Base-by-base conservation (phyloP, 129 eudicot genomes). In the Chrysanthemum lavandulifolium region DNA sequence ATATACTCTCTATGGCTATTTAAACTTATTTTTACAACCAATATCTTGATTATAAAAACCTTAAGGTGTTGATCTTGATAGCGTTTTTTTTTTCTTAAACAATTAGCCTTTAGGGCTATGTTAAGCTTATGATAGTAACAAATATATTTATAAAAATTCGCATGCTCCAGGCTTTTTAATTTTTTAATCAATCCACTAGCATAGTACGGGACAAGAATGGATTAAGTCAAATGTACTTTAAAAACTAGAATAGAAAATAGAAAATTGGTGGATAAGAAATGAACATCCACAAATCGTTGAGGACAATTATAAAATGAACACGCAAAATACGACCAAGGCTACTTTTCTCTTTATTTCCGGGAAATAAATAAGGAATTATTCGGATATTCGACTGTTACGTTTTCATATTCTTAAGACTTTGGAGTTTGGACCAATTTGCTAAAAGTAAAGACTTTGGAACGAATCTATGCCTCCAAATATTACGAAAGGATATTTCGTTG, bases 331-430 rank as follows among this genome's bases (percentile, higher is more conserved):
- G 66, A 54, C 50, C 15, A 29, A 65, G 56, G 47, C 47, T 4
- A 65, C 23, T 43, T 14, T 47, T 78, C 62, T 65, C 59, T 71
- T 9, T 54, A 78, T 47, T 53, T 78, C 71, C 45, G 2, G 75
- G 80, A 67, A 76, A 50, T 33, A 47, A 16, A 68, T 48, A 69
- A 69, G 5, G 23, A 63, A 25, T 11, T 64, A 78, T 78, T 65
- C 82, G 77, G 52, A 78, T 78, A 78, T 78, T 74, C 78, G 54
- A 10, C 13, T 7, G 53, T 31, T 11, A 49, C 18, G 9, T 49
- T 51, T 62, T 29, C 13, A 15, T 74, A 36, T 16, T 63, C 15
- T n/a, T 12, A 11, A 54, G 47, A 40, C 47, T 40, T 40, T 40
- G 47, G 47, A 40, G 10, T 40, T 40, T 40, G 47, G 47, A 40